These are phyloP conservation scores for Ogataea hybrid DNA, from an alignment of 1,139 yeast genomes.

Conservation along the genomic window DNA sequence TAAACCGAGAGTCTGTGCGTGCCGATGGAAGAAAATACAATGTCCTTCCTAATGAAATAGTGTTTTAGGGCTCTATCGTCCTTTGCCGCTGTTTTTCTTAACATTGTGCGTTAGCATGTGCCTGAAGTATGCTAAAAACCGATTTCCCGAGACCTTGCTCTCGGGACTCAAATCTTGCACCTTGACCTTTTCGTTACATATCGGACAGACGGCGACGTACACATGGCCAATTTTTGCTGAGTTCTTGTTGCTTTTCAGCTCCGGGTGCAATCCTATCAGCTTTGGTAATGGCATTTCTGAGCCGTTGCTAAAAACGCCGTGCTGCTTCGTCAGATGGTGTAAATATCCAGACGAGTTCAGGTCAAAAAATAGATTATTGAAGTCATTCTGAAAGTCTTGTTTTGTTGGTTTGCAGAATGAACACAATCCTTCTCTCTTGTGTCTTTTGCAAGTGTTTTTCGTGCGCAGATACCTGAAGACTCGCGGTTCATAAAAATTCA, in stretches of 20 bases:
- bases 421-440: conserved; percentile 13
- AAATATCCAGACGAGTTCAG: conserved; percentile 22
- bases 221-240: conserved; percentile 14
- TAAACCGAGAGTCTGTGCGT: conserved; percentile 48
- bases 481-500: conserved; percentile 14
- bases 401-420: conserved; percentile 13
- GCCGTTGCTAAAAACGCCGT: conserved; percentile 24
- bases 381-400: conserved; percentile 10
- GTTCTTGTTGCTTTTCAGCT: conserved; percentile 14
- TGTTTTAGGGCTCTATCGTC: conserved; percentile 34
- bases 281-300: conserved; percentile 16
- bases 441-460: conserved; percentile 9
- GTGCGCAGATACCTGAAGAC: conserved; percentile 11
- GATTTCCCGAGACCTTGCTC: conserved; percentile 11
- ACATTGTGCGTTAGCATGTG: conserved; percentile 19
- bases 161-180: conserved; percentile 15
- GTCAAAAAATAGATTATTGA: conserved; percentile 15
- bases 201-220: conserved; percentile 18
- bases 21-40: conserved; percentile 55
- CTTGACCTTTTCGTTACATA: conserved; percentile 16
- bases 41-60: conserved; percentile 63
- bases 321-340: conserved; percentile 23
- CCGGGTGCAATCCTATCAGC: conserved; percentile 14
- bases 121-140: conserved; percentile 16
- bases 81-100: conserved; percentile 13